A percentile compares a stretch with the other conserved stretches of the same genome.
Evolutionary conservation across 2,329 filamentous ascomycete genomes (phyloP).

Genomic region (Tolypocladium paradoxum): DNA sequence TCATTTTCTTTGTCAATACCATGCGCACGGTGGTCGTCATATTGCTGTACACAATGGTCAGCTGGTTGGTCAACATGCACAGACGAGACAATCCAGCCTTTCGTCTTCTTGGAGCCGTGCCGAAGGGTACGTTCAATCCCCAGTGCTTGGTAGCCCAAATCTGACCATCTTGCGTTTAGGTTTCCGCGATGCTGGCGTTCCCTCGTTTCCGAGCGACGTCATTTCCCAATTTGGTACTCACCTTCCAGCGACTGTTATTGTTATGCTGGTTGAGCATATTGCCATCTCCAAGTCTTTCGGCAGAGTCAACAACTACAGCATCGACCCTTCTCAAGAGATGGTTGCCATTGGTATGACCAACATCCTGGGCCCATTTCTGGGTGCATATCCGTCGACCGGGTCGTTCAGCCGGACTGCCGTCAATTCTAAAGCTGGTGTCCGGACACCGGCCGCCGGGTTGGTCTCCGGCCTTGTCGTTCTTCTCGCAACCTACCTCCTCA

Average conservation of each 20-base stretch:
- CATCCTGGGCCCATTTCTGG: conserved; percentile 81
- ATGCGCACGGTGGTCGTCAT: conserved; percentile 88
- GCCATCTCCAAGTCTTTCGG: conserved; percentile 97
- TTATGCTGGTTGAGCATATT: conserved; percentile 94
- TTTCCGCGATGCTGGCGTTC: conserved; percentile 70
- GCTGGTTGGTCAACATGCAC: conserved; percentile 70
- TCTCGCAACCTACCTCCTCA: conserved; percentile 79
- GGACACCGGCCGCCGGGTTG: conserved; percentile 80
- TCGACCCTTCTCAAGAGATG: conserved; percentile 91
- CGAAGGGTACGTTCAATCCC: conserved; percentile 42
- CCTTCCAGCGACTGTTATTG: conserved; percentile 78
- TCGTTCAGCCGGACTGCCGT: conserved; percentile 96
- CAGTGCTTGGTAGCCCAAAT: not conserved
- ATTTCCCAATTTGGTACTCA: conserved; percentile 59
- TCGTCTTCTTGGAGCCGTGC: conserved; percentile 64
- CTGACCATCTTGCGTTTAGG: conserved; percentile 27
- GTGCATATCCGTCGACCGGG: conserved; percentile 84
- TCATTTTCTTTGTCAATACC: conserved; percentile 85
- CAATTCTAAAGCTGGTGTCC: conserved; percentile 91
- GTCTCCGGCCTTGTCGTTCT: conserved; percentile 81
- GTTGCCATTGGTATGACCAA: conserved; percentile 90
- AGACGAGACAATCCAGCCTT: conserved; percentile 55
- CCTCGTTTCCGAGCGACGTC: conserved; percentile 54
- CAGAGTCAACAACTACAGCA: conserved; percentile 88
- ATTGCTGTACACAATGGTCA: conserved; percentile 82